Evolutionary conservation across 78 protist genomes (phyloP).

Genomic region (Planoprotostelium fungivorum): DNA sequence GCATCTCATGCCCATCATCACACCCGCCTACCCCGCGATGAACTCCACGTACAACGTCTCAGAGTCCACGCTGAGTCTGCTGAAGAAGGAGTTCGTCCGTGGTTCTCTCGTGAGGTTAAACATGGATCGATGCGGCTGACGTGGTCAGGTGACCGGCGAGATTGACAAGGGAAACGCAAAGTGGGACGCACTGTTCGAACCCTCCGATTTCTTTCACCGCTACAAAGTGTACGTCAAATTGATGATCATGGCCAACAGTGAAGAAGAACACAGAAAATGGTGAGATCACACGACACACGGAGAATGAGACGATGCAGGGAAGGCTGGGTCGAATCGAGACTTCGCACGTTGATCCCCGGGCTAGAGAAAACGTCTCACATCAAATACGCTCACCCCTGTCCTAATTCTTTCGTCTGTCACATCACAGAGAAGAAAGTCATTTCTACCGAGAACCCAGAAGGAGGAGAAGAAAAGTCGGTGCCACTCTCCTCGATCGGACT

Average conservation of each 20-base stretch:
- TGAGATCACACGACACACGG: background rate
- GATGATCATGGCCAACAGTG: constrained; percentile 14
- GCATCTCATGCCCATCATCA: constrained; percentile 92
- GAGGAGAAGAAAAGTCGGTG: background rate
- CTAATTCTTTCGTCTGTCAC: constrained; percentile 17
- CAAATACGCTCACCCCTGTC: constrained; percentile 35
- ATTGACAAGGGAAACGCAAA: constrained; percentile 13
- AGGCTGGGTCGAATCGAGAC: constrained; percentile 52
- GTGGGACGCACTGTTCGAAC: constrained; percentile 60
- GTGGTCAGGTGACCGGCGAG: constrained; percentile 29
- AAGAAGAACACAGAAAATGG: constrained; percentile 60
- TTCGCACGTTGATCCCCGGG: constrained; percentile 31
- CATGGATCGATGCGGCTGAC: background rate
- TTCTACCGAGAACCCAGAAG: background rate
- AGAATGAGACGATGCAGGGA: constrained; percentile 5
- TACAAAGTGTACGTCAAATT: constrained; percentile 47
- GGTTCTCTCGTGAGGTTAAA: constrained; percentile 25
- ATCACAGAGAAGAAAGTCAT: background rate
- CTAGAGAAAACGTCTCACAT: constrained; percentile 45
- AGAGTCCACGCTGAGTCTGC: constrained; percentile 65
- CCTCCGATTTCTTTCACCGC: constrained; percentile 60
- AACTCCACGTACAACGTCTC: constrained; percentile 90
- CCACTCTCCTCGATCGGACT: background rate
- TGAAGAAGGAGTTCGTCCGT: constrained; percentile 81
- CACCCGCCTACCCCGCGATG: constrained; percentile 96